A percentile compares a stretch with the other conserved stretches of the same genome.
Conservation (phyloP, 345 rosid species). For the Eucalyptus sp. region DNA sequence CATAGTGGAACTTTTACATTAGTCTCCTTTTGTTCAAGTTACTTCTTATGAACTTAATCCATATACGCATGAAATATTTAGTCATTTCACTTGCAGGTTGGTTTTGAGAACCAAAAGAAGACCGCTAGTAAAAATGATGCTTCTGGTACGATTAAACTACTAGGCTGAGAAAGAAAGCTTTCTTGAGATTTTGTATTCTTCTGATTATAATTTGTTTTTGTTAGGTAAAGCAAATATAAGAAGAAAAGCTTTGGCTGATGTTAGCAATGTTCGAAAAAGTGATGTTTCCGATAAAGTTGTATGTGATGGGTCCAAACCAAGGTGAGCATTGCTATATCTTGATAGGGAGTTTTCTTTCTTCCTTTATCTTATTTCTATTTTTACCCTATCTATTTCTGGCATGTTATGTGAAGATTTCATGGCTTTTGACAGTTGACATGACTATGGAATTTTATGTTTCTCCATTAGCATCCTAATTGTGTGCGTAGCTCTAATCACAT, state of each 20-base stretch:
- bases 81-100: slow-evolving; percentile 18
- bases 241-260: slow-evolving; percentile 73
- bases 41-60: neutral
- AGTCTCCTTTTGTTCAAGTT: neutral
- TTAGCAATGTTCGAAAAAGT: slow-evolving; percentile 43
- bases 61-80: neutral
- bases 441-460: neutral
- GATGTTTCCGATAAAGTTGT: slow-evolving; percentile 3
- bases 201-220: neutral
- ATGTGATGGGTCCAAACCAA: slow-evolving; percentile 35
- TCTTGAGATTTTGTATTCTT: neutral
- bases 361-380: neutral
- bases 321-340: slow-evolving; percentile 27
- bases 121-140: neutral
- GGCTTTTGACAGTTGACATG: neutral
- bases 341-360: neutral
- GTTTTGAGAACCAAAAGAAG: slow-evolving; percentile 16
- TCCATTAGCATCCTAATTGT: neutral
- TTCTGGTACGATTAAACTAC: neutral
- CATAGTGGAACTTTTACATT: neutral
- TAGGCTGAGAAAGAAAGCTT: neutral
- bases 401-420: neutral
- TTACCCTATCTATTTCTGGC: neutral
- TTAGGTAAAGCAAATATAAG: slow-evolving; percentile 25
- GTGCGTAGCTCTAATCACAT: neutral